phyloP scores from a whole-genome alignment of 148 eudicot species.

The Rhododendron williamsianum region DNA sequence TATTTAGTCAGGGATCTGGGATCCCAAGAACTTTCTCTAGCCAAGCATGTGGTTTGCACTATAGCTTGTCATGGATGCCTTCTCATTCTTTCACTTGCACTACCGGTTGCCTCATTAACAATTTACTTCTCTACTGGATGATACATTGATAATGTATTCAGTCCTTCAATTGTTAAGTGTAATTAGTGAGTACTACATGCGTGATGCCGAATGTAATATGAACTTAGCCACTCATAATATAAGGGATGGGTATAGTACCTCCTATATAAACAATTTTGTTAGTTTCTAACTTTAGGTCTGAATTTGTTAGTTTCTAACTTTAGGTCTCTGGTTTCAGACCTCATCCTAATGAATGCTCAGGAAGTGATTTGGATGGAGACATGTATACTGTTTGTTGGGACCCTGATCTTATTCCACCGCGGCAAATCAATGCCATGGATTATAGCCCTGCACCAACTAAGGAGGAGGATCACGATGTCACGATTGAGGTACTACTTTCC shows the following conservation, averaged over 20 bases:
- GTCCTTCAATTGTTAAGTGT: background rate
- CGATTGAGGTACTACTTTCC: constrained; percentile 46
- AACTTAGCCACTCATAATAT: background rate
- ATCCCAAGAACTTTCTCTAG: background rate
- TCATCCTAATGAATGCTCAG: constrained; percentile 97
- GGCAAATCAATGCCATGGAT: constrained; percentile 58
- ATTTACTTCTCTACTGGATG: background rate
- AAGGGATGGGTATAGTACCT: background rate
- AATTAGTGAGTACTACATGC: background rate
- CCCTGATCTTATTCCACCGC: constrained; percentile 59
- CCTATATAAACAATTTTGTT: background rate
- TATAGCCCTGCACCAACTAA: constrained; percentile 46
- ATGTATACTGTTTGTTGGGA: constrained; percentile 93
- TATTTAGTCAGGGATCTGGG: background rate
- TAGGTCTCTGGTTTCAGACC: constrained; percentile 42
- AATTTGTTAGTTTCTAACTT: background rate
- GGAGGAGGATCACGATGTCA: constrained; percentile 62
- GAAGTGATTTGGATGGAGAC: constrained; percentile 97
- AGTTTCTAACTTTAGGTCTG: background rate
- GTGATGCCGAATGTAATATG: background rate
- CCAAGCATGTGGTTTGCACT: background rate
- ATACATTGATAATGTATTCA: background rate
- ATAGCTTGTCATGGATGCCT: background rate
- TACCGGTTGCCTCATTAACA: background rate
- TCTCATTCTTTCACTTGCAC: background rate